Evolutionary conservation across 2,329 filamentous ascomycete species (phyloP).

Genomic region (Aspergillus caelatus): DNA sequence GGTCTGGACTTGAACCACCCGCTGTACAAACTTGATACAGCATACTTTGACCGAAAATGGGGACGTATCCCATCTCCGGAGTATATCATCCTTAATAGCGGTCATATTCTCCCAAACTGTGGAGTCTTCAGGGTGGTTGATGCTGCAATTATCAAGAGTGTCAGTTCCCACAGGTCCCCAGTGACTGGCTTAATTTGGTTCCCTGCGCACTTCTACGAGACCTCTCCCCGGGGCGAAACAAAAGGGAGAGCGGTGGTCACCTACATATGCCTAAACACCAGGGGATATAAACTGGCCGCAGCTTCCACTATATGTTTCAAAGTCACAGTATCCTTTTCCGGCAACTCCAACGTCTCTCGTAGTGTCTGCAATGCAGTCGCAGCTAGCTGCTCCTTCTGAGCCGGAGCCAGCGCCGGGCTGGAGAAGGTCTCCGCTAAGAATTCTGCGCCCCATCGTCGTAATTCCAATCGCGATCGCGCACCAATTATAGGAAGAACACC

Average conservation of each 20-base stretch:
- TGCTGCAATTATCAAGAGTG: constrained; percentile 58
- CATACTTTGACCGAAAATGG: constrained; percentile 79
- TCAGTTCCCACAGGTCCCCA: constrained; percentile 26
- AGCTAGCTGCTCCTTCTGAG: constrained; percentile 79
- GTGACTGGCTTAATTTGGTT: neutral
- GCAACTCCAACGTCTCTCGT: constrained; percentile 68
- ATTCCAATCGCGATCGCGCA: constrained; percentile 71
- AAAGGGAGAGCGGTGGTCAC: constrained; percentile 49
- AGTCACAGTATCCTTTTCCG: constrained; percentile 76
- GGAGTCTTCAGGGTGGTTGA: constrained; percentile 80
- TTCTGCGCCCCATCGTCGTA: constrained; percentile 93
- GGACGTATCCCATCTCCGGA: constrained; percentile 84
- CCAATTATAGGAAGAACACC: constrained; percentile 91
- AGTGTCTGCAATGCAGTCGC: constrained; percentile 78
- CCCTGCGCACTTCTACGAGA: constrained; percentile 23
- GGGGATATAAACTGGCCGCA: constrained; percentile 87
- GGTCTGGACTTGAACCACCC: constrained; percentile 89
- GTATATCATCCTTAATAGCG: constrained; percentile 83
- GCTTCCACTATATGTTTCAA: constrained; percentile 86
- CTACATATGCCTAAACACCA: constrained; percentile 93
- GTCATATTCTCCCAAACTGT: constrained; percentile 86
- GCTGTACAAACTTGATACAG: constrained; percentile 96
- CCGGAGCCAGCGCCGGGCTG: constrained; percentile 76
- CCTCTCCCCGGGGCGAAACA: constrained; percentile 17
- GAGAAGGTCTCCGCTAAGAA: constrained; percentile 96